These are phyloP conservation scores for Globisporangium heterothallicum DNA, from an alignment of 352 stramenopile genomes.

Conservation along the genomic window DNA sequence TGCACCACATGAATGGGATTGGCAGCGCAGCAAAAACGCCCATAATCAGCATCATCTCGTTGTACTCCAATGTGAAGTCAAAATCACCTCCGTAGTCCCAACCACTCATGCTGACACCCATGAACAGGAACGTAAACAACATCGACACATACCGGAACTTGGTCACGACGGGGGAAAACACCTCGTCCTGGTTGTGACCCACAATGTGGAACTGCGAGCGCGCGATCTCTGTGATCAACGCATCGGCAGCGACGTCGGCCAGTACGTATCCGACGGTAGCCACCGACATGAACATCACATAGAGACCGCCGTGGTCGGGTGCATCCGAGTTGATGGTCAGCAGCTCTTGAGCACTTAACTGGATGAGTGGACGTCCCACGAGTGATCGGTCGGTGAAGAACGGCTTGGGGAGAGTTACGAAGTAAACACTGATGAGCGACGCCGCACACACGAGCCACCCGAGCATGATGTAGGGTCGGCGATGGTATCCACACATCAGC, in stretches of 20 bases:
- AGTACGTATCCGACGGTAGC: constrained; percentile 72
- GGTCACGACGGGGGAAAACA: constrained; percentile 30
- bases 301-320: constrained; percentile 31
- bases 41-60: constrained; percentile 37
- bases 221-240: constrained; percentile 35
- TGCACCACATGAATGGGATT: constrained; percentile 29
- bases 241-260: constrained; percentile 71
- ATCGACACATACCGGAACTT: constrained; percentile 30
- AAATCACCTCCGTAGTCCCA: constrained; percentile 54
- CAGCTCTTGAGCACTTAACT: constrained; percentile 23
- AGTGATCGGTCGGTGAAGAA: constrained; percentile 37
- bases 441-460: constrained; percentile 34
- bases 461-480: constrained; percentile 29
- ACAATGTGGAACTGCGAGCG: constrained; percentile 12
- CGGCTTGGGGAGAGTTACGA: constrained; percentile 31
- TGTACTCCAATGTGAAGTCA: constrained; percentile 43
- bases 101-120: constrained; percentile 59
- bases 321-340: constrained; percentile 37
- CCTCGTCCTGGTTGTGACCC: constrained; percentile 12
- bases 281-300: constrained; percentile 61
- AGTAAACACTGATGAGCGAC: constrained; percentile 28
- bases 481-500: constrained; percentile 15
- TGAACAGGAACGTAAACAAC: constrained; percentile 39
- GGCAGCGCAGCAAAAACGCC: constrained; percentile 22
- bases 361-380: constrained; percentile 16